Evolutionary conservation across 768 basidiomycete species (phyloP).

Genomic region (Suillus lakei): DNA sequence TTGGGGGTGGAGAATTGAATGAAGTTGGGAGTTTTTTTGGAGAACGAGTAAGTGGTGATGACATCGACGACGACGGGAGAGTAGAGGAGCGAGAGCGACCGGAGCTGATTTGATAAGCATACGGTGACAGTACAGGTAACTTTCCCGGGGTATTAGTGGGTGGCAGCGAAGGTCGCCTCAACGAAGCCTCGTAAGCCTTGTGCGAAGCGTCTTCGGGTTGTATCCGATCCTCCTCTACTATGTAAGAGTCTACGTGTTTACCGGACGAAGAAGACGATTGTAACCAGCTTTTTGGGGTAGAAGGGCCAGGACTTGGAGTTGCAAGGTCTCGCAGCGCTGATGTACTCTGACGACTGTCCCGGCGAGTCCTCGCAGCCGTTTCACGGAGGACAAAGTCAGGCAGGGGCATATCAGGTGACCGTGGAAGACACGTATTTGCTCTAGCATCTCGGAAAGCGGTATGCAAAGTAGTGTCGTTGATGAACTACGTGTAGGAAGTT

Average conservation of each 20-base stretch:
- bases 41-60: neutral
- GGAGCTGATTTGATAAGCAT: neutral
- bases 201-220: neutral
- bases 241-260: neutral
- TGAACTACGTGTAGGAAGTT: slow-evolving; percentile 26
- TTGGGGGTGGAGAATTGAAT: neutral
- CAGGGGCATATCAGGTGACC: slow-evolving; percentile 30
- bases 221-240: neutral
- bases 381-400: slow-evolving; percentile 13
- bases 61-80: neutral
- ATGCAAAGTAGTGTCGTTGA: slow-evolving; percentile 32
- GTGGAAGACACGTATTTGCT: slow-evolving; percentile 32
- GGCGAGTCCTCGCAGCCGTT: neutral
- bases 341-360: neutral
- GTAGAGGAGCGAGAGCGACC: neutral
- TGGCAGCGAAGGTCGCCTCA: neutral
- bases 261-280: neutral
- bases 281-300: neutral
- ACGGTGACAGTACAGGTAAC: neutral
- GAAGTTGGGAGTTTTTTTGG: neutral
- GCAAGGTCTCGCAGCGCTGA: neutral
- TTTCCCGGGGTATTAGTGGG: neutral
- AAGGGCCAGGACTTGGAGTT: neutral
- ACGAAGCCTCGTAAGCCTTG: neutral
- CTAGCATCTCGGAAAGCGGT: slow-evolving; percentile 39